These are phyloP conservation scores for Phanerodontia chrysosporium DNA, from an alignment of 768 basidiomycete species.

Conservation along the genomic window DNA sequence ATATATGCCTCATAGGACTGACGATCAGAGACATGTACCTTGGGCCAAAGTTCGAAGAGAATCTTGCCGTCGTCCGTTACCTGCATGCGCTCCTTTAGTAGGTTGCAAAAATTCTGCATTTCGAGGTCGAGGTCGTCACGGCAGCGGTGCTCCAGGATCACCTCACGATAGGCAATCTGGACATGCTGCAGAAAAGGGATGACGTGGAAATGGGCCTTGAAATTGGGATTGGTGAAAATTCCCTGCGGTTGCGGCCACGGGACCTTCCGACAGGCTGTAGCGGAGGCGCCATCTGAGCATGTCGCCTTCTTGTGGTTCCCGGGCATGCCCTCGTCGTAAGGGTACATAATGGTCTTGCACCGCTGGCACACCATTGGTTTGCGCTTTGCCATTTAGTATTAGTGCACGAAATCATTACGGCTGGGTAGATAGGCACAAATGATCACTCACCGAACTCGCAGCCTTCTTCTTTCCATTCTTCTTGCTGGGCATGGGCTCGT, in stretches of 20 bases:
- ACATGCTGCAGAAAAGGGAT: neutral
- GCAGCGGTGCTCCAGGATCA: neutral
- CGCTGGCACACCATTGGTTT: constrained; percentile 4
- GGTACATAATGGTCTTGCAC: constrained; percentile 15
- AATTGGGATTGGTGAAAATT: constrained; percentile 2
- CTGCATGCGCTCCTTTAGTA: neutral
- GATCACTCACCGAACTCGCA: no score
- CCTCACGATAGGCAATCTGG: neutral
- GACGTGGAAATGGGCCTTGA: constrained; percentile 5
- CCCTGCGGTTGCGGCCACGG: constrained; percentile 13
- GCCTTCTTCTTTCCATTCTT: no score
- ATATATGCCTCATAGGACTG: no score
- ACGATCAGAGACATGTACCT: no score
- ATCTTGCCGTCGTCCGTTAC: no score
- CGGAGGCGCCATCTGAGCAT: constrained; percentile 14
- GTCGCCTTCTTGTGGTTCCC: neutral
- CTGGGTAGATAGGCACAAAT: no score
- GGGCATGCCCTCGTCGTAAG: neutral
- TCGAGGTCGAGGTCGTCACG: neutral
- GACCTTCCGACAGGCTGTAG: neutral
- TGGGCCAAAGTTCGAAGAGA: no score
- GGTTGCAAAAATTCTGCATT: neutral
- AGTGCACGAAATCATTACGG: no score
- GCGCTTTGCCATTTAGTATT: no score
- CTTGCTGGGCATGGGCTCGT: no score